These are phyloP conservation scores for Silene coronaria DNA, from an alignment of 179 eudicot species.

Conservation along the genomic window DNA sequence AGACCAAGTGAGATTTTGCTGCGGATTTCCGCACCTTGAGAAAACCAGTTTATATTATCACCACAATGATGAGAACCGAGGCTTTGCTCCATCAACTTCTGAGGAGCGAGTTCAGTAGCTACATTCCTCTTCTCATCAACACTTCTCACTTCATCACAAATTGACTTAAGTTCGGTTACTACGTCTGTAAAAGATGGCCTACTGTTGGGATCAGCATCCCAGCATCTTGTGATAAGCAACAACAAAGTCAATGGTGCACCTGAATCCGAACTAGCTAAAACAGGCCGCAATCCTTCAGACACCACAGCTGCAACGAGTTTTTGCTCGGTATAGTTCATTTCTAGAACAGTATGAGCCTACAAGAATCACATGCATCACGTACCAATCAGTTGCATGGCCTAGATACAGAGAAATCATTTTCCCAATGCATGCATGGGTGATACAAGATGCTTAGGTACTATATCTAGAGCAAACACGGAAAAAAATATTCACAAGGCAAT, in stretches of 20 bases:
- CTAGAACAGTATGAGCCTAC: slow-evolving; percentile 97
- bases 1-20: slow-evolving; percentile 31
- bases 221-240: slow-evolving; percentile 66
- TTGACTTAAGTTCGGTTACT: slow-evolving; percentile 45
- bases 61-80: slow-evolving; percentile 28
- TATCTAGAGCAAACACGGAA: too few relatives aligned
- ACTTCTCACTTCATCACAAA: slow-evolving; percentile 33
- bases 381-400: too few relatives aligned
- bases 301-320: slow-evolving; percentile 89
- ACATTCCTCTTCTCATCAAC: slow-evolving; percentile 19
- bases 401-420: too few relatives aligned
- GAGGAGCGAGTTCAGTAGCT: slow-evolving; percentile 23
- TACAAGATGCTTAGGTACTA: too few relatives aligned
- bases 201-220: slow-evolving; percentile 60
- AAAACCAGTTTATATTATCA: slow-evolving; percentile 62
- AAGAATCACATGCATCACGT: slow-evolving; percentile 14
- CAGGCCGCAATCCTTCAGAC: slow-evolving; percentile 78
- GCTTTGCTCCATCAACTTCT: slow-evolving; percentile 24
- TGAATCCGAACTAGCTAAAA: slow-evolving; percentile 46
- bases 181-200: slow-evolving; percentile 83
- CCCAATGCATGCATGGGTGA: too few relatives aligned
- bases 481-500: neutral
- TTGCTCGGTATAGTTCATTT: slow-evolving; percentile 97
- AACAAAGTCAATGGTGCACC: slow-evolving; percentile 48
- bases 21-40: slow-evolving; percentile 47